A percentile compares a stretch with the other conserved stretches of the same genome.
These are phyloP conservation scores for Candida boidinii DNA, from an alignment of 805 yeast species.

Conservation along the genomic window DNA sequence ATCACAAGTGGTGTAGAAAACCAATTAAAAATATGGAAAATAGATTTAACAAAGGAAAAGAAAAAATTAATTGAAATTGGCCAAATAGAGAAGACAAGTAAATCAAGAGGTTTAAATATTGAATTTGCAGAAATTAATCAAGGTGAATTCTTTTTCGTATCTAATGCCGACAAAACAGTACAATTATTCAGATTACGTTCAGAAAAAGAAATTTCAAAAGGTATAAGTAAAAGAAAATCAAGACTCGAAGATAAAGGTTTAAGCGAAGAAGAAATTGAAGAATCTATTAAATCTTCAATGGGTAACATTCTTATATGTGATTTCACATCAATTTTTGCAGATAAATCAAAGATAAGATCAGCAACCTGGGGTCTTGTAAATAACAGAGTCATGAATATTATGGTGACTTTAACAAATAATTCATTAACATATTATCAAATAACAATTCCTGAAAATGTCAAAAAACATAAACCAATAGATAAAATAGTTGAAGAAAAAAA, in stretches of 20 bases:
- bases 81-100: slow-evolving; percentile 63
- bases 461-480: slow-evolving; percentile 36
- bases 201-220: slow-evolving; percentile 70
- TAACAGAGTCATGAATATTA: slow-evolving; percentile 45
- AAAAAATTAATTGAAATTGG: slow-evolving; percentile 52
- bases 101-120: slow-evolving; percentile 57
- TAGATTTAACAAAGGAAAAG: slow-evolving; percentile 49
- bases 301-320: slow-evolving; percentile 58
- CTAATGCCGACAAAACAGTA: slow-evolving; percentile 71
- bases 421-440: slow-evolving; percentile 62
- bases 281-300: slow-evolving; percentile 37
- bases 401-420: slow-evolving; percentile 64
- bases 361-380: slow-evolving; percentile 53
- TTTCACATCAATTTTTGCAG: slow-evolving; percentile 57
- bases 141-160: slow-evolving; percentile 53
- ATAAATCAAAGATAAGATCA: slow-evolving; percentile 49
- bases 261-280: slow-evolving; percentile 48
- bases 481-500: slow-evolving; percentile 37
- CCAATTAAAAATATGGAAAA: slow-evolving; percentile 75
- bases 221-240: slow-evolving; percentile 66
- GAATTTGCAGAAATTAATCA: slow-evolving; percentile 34
- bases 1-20: slow-evolving; percentile 76
- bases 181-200: slow-evolving; percentile 76
- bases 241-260: slow-evolving; percentile 68
- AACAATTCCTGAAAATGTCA: slow-evolving; percentile 45